Evolutionary conservation across 176 grass and related monocot species (phyloP).

Genomic region (Ensete ventricosum): DNA sequence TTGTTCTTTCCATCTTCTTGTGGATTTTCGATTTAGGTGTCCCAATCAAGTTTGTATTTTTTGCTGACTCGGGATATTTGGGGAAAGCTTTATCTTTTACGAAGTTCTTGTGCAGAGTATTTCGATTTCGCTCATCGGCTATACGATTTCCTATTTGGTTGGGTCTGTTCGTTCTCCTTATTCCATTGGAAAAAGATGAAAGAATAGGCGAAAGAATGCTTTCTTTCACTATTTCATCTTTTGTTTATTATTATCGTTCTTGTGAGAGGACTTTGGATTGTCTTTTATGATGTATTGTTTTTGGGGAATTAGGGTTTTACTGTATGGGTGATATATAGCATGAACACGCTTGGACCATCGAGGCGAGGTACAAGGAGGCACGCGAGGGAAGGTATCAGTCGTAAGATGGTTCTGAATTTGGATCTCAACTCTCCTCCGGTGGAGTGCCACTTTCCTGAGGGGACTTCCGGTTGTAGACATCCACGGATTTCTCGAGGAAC

Average conservation of each 20-base stretch:
- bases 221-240: too few species aligned
- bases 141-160: neutral
- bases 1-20: too few species aligned
- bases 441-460: neutral
- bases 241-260: too few species aligned
- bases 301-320: too few species aligned
- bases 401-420: neutral
- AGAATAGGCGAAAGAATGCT: neutral
- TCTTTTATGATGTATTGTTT: too few species aligned
- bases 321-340: neutral
- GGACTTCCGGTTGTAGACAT: neutral
- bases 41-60: too few species aligned
- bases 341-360: neutral
- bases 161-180: neutral
- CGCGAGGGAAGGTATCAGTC: neutral
- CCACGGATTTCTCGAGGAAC: neutral
- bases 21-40: too few species aligned
- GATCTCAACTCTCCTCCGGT: constrained; percentile 5
- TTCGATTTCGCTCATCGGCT: neutral
- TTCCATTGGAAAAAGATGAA: neutral
- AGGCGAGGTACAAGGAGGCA: neutral
- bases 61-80: too few species aligned
- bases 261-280: neutral
- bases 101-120: too few species aligned
- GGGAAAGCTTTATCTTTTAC: too few species aligned